These are phyloP conservation scores for Barnettozyma vustinii DNA, from an alignment of 805 yeast genomes.

Conservation along the genomic window DNA sequence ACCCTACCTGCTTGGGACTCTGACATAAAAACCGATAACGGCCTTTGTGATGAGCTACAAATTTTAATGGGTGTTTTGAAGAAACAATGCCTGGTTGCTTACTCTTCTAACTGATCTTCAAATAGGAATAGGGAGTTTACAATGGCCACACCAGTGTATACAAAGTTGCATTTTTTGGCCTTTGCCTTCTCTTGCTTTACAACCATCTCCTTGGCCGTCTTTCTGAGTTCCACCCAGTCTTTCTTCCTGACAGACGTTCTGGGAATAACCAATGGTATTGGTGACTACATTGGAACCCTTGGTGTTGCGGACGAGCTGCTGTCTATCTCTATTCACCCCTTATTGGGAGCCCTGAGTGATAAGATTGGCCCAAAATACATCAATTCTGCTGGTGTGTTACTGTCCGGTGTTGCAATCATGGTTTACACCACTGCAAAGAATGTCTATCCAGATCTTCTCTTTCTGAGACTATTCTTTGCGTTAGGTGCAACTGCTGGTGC, in stretches of 20 bases:
- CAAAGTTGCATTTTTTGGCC: conserved; percentile 26
- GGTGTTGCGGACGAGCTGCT: conserved; percentile 58
- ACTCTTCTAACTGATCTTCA: background rate
- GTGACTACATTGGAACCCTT: conserved; percentile 42
- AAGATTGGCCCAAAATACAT: conserved; percentile 55
- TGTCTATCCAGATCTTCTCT: conserved; percentile 45
- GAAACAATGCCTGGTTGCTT: background rate
- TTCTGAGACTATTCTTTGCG: conserved; percentile 53
- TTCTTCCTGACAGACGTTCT: conserved; percentile 37
- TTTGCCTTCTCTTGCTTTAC: conserved; percentile 34
- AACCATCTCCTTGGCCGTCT: conserved; percentile 38
- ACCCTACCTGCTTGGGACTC: background rate
- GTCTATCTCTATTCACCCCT: conserved; percentile 48
- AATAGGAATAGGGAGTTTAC: background rate
- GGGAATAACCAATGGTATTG: conserved; percentile 29
- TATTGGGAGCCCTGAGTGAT: conserved; percentile 60
- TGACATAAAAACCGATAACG: conserved; percentile 52
- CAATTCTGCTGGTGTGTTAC: conserved; percentile 41
- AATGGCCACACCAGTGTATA: conserved; percentile 27
- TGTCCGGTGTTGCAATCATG: conserved; percentile 41
- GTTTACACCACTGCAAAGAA: conserved; percentile 42
- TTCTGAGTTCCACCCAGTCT: conserved; percentile 38
- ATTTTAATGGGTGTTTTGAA: conserved; percentile 93
- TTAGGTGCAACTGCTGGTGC: conserved; percentile 50
- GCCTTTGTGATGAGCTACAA: conserved; percentile 73